Evolutionary conservation across 208 protist genomes (phyloP).

Genomic region (Acanthamoeba royreba): DNA sequence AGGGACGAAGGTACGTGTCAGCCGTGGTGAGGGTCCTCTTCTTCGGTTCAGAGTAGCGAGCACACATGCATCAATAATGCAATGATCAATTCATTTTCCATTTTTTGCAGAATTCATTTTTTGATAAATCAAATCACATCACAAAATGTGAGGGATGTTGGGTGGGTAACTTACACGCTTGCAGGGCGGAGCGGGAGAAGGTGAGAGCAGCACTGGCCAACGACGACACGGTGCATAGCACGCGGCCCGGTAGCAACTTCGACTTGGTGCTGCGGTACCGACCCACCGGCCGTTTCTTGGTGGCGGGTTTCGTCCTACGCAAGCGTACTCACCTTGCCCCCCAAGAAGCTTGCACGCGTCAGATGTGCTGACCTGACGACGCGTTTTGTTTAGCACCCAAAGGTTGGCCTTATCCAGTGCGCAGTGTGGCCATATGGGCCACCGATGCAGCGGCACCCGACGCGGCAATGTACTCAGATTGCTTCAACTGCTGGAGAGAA

Average conservation of each 20-base stretch:
- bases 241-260: neutral
- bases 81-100: no score
- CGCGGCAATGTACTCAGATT: neutral
- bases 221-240: neutral
- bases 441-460: neutral
- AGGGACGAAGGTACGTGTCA: no score
- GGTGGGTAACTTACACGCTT: no score
- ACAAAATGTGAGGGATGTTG: no score
- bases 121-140: no score
- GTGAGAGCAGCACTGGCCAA: neutral
- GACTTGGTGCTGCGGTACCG: neutral
- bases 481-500: neutral
- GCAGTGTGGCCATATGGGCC: neutral
- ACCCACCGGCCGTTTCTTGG: neutral
- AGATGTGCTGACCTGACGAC: no score
- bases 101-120: no score
- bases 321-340: neutral
- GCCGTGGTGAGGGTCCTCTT: no score
- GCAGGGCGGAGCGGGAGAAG: neutral
- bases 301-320: neutral
- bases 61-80: no score
- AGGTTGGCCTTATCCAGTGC: neutral
- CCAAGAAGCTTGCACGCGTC: no score
- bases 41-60: no score
- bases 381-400: neutral